Base-by-base conservation (phyloP, 257 asterid genomes). In the Scutellaria baicalensis region DNA sequence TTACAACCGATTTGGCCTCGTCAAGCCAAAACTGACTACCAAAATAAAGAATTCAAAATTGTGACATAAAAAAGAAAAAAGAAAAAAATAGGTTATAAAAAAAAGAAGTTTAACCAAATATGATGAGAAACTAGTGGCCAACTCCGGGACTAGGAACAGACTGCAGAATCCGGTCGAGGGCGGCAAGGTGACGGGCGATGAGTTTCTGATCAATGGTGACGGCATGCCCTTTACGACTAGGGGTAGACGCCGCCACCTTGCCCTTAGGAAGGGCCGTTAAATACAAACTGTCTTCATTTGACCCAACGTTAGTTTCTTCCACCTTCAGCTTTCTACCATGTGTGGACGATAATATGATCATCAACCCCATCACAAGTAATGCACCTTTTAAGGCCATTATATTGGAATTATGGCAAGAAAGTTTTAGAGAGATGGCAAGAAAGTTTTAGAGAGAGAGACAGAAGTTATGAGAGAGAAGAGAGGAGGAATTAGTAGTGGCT, bases 71-170 rank as follows among this genome's bases (percentile, higher is more conserved):
- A 43, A 20, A 56, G 21, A 48, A 9, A 10, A 42, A 57, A 3
- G 2, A 9, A 23, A 9, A 5, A 6, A 63, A 16, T 4, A 8
- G 17, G 14, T 36, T 0, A 16, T 39, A 10, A 5, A 4, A 64
- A 16, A 5, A 8, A 45, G 12, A 17, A 36, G 3, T 20, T 3
- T 11, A 3, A 12, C 9, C 13, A 4, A 3, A 45, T 6, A 50
- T 9, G 23, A 36, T 50, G 2, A 23, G 27, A 27, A 27, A 27
- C 65, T 78, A 84, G 62, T 89, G 85, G 70, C 96, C 96, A 1
- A 80, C 79, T 8, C 92, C 94, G 50, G 96, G 93, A 77, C 96
- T 89, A 2, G 94, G 96, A 27, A 89, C 94, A 12, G 96, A 89
- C 43, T 83, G 81, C 51, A 89, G 86, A 59, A 78, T 70, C 80